Base-by-base conservation (phyloP, 257 asterid species). In the Haberlea rhodopensis region DNA sequence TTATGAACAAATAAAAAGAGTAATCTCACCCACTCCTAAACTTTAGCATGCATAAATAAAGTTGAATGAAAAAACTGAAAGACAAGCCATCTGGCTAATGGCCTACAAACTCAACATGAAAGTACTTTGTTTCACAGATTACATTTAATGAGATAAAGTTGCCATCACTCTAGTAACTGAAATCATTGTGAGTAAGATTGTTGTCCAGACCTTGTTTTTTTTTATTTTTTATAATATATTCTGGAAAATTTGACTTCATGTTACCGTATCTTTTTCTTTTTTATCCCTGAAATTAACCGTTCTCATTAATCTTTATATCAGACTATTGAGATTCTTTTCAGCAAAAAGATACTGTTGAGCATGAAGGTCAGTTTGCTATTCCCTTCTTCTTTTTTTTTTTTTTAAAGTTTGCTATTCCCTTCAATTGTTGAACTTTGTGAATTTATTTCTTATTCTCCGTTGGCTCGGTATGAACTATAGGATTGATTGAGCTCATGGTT, bases 241-340 rank as follows among this genome's bases (percentile, higher is more conserved):
- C 46, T 37, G 46, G n/a, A 37, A 37, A 29, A 10, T 10, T 10
- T 11, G 5, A 8, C n/a, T 37, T 37, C 16, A 37, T 37, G 46
- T 5, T 37, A 5, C n/a, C 46, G 11, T 37, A 10, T 37, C 4
- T 37, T 37, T n/a, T 40, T 66, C 6, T 65, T 15, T 45, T 8
- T 27, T 29, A 34, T 21, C 34, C 18, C 49, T 31, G 37, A 21
- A 57, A 15, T 29, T 71, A 8, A 63, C 34, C 63, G 59, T 52
- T 66, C 29, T 68, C 69, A 57, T 72, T 34, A 60, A 60, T 60
- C 71, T 80, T 45, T 76, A 2, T 81, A 76, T 62, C 96, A 92
- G 99, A 92, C 99, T 28, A 79, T 87, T 15, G 96, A 89, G 85
- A 89, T 86, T 69, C 97, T 94, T 49, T 82, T 90, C 87, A 87